A percentile compares a stretch with the other conserved stretches of the same genome.
These are phyloP conservation scores for Phyllosticta citrichinensis DNA, from an alignment of 2,329 filamentous ascomycete genomes.

Conservation along the genomic window DNA sequence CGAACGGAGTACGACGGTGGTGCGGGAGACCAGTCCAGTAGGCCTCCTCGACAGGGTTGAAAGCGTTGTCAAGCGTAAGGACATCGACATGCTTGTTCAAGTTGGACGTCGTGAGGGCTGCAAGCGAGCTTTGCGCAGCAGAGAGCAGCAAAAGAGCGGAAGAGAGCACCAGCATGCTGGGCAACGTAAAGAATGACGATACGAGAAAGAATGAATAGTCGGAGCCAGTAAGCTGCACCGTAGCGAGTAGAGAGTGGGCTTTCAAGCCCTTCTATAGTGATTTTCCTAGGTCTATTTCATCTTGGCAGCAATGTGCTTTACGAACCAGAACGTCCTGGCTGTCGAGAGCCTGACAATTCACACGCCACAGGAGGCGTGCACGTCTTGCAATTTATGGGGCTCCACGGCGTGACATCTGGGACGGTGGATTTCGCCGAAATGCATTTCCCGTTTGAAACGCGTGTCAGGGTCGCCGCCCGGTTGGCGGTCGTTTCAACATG, in stretches of 20 bases:
- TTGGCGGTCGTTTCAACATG: not conserved
- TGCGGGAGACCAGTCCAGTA: conserved; percentile 55
- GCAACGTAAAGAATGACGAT: conserved; percentile 17
- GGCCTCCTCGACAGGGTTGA: conserved; percentile 48
- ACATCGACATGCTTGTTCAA: conserved; percentile 33
- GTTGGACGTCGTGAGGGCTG: conserved; percentile 31
- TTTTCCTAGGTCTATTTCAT: not conserved
- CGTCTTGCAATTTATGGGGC: not conserved
- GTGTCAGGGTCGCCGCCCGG: not conserved
- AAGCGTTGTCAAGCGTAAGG: conserved; percentile 40
- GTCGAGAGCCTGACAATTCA: not conserved
- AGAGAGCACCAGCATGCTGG: conserved; percentile 21
- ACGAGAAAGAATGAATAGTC: conserved; percentile 1
- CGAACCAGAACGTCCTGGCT: not conserved
- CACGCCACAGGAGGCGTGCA: not conserved
- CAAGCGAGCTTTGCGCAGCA: conserved; percentile 23
- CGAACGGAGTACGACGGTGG: conserved; percentile 52
- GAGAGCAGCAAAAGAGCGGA: conserved; percentile 25
- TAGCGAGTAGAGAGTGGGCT: not conserved
- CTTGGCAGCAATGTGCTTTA: not conserved
- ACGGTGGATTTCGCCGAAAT: not conserved
- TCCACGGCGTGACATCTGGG: not conserved
- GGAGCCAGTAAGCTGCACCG: not conserved
- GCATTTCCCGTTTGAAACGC: not conserved
- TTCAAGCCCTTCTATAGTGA: not conserved